Evolutionary conservation across 768 basidiomycete genomes (phyloP), one percentile per base, ranked within the genome.

Genomic region (Leucosporidium creatinivorum): DNA sequence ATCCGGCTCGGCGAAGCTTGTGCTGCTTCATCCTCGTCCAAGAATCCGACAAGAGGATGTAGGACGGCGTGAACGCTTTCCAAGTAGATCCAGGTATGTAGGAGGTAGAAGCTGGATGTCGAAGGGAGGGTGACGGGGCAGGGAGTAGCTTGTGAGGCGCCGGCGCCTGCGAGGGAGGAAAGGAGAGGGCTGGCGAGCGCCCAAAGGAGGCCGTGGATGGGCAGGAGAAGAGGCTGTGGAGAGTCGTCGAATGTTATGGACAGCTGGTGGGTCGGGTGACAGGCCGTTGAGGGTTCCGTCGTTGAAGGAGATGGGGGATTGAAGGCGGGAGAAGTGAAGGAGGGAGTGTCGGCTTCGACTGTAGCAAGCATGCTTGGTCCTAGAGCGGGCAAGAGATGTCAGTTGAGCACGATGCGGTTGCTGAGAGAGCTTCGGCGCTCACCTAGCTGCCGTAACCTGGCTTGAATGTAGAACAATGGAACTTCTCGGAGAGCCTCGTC

Each of bases 11-110:
- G n/a, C 21, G 61, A 25, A 9, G 33, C 19, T 17, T 39, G 2
- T 13, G 51, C 8, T 25, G 51, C 9, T n/a, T 21, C 21, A 2
- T 23, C 51, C n/a, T 26, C 26, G 54, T 56, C 30, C 13, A 30
- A 21, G 28, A 56, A 25, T 18, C 26, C n/a, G 26, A 30, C 2
- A 56, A 21, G 54, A 56, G 54, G 15, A 84, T 79, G 30, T 80
- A 81, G 49, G 90, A 80, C 62, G 91, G 82, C n/a, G 78, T 70
- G n/a, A 80, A 76, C 28, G 86, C 79, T 82, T 74, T 87, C 85
- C 31, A 83, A 83, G 79, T 91, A 89, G 71, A 91, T 80, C 80
- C 83, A 89, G 0, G 80, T 77, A 70, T 85, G 85, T 15, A 91
- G 80, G 47, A 85, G 78, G 15, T 84, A 78, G 78, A 89, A 90